Evolutionary conservation across 2,329 filamentous ascomycete genomes (phyloP).

Genomic region (Pseudodiploospora longispora): DNA sequence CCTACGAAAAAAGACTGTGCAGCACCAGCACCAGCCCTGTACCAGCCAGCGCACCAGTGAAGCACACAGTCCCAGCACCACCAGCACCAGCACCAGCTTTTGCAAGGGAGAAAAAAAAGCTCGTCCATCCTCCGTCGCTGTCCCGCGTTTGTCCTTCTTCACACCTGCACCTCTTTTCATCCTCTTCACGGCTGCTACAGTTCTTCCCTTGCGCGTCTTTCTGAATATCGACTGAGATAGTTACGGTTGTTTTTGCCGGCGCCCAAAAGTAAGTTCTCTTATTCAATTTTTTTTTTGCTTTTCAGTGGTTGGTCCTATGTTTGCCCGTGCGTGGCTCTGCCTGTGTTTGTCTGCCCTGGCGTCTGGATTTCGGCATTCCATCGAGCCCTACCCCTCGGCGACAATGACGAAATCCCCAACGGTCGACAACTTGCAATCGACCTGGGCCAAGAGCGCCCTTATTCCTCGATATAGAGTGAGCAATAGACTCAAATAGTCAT

Average conservation of each 20-base stretch:
- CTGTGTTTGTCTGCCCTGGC: slow-evolving; percentile 2
- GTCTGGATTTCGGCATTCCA: slow-evolving; percentile 7
- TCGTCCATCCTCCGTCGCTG: slow-evolving; percentile 27
- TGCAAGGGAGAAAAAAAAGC: slow-evolving; percentile 26
- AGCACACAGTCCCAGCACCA: background rate
- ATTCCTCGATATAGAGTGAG: background rate
- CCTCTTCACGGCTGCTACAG: slow-evolving; percentile 32
- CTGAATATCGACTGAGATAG: slow-evolving; percentile 34
- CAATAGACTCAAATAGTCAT: too few species aligned
- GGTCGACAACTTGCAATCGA: background rate
- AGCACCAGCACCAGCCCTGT: background rate
- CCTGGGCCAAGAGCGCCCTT: background rate
- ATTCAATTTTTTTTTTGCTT: slow-evolving; percentile 11
- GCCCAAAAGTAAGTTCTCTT: slow-evolving; percentile 43
- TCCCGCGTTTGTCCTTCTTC: slow-evolving; percentile 21
- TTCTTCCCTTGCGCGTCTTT: slow-evolving; percentile 42
- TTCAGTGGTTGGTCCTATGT: slow-evolving; percentile 13
- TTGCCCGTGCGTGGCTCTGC: slow-evolving; percentile 12
- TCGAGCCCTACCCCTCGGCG: slow-evolving; percentile 10
- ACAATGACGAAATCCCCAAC: slow-evolving; percentile 6
- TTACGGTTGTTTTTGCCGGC: slow-evolving; percentile 42
- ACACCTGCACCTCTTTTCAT: slow-evolving; percentile 25
- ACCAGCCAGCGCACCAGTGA: background rate
- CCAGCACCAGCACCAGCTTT: slow-evolving; percentile 19
- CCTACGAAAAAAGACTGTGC: slow-evolving; percentile 9